These are phyloP conservation scores for Collariella sp. DNA, from an alignment of 495 filamentous ascomycete genomes.

Conservation along the genomic window DNA sequence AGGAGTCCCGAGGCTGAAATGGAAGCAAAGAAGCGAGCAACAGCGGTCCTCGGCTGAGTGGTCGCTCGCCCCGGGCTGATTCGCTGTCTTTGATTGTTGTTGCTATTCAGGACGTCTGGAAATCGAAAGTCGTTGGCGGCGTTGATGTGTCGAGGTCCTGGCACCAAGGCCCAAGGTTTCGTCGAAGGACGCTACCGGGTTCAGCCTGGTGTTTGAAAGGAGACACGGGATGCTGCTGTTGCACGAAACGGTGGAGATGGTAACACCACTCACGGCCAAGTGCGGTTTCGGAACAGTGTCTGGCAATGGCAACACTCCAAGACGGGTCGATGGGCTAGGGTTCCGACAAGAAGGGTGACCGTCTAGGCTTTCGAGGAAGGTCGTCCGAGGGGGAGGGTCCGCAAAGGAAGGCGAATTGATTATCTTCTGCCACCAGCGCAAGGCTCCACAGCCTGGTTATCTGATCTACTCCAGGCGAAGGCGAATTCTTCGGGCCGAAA, in stretches of 20 bases:
- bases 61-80: not conserved
- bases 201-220: not conserved
- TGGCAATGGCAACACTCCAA: not conserved
- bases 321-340: not conserved
- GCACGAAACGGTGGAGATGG: not conserved
- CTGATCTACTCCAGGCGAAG: conserved; percentile 12
- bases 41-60: not conserved
- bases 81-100: not conserved
- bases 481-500: not conserved
- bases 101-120: not conserved
- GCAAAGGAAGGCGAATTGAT: not conserved
- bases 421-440: not conserved
- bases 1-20: not conserved
- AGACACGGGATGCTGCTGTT: not conserved
- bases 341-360: not conserved
- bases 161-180: not conserved
- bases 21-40: not conserved
- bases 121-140: not conserved
- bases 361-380: not conserved
- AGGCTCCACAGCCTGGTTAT: conserved; percentile 15
- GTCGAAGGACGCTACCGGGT: conserved; percentile 7
- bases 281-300: not conserved
- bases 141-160: not conserved
- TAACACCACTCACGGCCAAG: not conserved
- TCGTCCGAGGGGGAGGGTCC: not conserved